These are phyloP conservation scores for Zarea fungicola DNA, from an alignment of 2,329 filamentous ascomycete genomes.

Conservation along the genomic window DNA sequence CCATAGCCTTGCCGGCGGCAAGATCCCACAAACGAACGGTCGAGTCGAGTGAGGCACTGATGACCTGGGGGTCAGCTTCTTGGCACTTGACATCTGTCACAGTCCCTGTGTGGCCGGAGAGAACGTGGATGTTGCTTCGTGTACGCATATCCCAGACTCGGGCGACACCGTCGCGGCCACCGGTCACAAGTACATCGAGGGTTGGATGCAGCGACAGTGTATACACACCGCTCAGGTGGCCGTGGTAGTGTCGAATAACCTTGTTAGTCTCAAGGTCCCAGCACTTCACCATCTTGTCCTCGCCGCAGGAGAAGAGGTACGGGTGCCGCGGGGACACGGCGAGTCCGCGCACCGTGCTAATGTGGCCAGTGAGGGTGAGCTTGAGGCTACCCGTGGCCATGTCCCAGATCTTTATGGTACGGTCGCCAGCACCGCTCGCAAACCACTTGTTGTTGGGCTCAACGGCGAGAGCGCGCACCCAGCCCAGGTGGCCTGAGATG, in stretches of 20 bases:
- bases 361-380: constrained; percentile 87
- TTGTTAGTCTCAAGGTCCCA: constrained; percentile 99
- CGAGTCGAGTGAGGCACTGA: constrained; percentile 85
- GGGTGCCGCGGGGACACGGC: constrained; percentile 91
- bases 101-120: constrained; percentile 85
- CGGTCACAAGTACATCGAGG: constrained; percentile 89
- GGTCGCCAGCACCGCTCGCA: constrained; percentile 87
- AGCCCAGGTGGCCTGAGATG: constrained; percentile 92
- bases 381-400: constrained; percentile 79
- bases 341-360: constrained; percentile 85
- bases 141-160: constrained; percentile 99
- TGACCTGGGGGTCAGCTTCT: constrained; percentile 93
- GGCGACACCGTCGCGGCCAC: constrained; percentile 88
- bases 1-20: constrained; percentile 92
- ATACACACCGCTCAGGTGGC: constrained; percentile 93
- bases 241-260: constrained; percentile 96
- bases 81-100: constrained; percentile 87
- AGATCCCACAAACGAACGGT: constrained; percentile 93
- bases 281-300: constrained; percentile 99
- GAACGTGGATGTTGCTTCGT: constrained; percentile 88
- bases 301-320: constrained; percentile 94
- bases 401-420: constrained; percentile 99
- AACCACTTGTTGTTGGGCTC: constrained; percentile 98
- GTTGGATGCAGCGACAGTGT: constrained; percentile 90
- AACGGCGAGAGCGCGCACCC: constrained; percentile 84